A percentile compares a stretch with the other conserved stretches of the same genome.
phyloP scores from a whole-genome alignment of 148 eudicot species.

The Rhododendron henanense region DNA sequence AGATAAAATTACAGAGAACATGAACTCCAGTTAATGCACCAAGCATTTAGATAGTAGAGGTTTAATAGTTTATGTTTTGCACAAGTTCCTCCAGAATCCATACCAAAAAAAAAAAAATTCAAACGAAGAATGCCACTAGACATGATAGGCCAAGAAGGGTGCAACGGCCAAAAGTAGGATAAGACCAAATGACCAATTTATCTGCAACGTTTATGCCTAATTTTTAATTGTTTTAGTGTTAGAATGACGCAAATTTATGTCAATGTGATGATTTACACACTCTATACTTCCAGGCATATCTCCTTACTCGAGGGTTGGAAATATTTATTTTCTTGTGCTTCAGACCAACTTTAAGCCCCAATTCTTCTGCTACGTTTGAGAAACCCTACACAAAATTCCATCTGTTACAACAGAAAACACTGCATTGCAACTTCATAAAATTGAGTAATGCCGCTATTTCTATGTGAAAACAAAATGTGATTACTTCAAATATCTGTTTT shows the following conservation, averaged over 20 bases:
- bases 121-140: not conserved
- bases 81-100: slow-evolving; percentile 1
- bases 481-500: slow-evolving; percentile 84
- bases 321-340: slow-evolving; percentile 98
- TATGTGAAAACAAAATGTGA: not conserved
- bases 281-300: not conserved
- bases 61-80: not conserved
- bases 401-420: slow-evolving; percentile 12
- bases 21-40: not conserved
- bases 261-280: not conserved
- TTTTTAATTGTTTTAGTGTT: not conserved
- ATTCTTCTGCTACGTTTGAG: slow-evolving; percentile 65
- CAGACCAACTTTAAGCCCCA: slow-evolving; percentile 76
- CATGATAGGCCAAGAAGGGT: not conserved
- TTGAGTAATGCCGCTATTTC: not conserved
- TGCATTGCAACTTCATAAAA: slow-evolving; percentile 10
- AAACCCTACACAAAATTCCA: slow-evolving; percentile 60
- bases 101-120: not conserved
- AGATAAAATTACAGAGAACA: not conserved
- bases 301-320: slow-evolving; percentile 89
- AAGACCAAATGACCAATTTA: slow-evolving; percentile 8
- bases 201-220: not conserved
- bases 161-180: not conserved
- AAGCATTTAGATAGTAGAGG: not conserved
- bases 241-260: not conserved